Conservation (phyloP, 2,329 filamentous ascomycete genomes). For the Penicillium freii region DNA sequence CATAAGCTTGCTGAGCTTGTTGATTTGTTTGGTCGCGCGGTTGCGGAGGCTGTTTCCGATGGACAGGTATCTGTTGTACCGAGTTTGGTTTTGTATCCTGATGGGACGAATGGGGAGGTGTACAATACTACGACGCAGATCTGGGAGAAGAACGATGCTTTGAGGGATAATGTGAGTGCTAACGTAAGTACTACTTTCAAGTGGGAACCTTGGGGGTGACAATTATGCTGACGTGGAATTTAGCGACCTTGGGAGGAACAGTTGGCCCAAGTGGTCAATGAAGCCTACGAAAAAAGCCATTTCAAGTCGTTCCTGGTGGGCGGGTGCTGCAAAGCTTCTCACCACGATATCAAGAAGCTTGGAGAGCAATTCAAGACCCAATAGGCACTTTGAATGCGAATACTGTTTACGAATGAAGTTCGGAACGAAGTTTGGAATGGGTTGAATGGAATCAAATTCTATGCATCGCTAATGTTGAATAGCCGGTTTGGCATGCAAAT, state of each 20-base stretch:
- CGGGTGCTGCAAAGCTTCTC: conserved; percentile 48
- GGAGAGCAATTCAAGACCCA: conserved; percentile 18
- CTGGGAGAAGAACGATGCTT: conserved; percentile 49
- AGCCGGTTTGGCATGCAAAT: conserved; percentile 15
- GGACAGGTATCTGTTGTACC: conserved; percentile 35
- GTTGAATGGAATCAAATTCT: not conserved
- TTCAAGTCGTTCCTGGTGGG: conserved; percentile 42
- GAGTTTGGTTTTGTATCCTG: conserved; percentile 63
- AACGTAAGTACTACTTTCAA: not conserved
- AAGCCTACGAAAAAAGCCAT: conserved; percentile 27
- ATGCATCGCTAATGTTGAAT: conserved; percentile 16
- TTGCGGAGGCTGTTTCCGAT: conserved; percentile 5
- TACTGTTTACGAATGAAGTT: not conserved
- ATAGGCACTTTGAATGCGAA: not conserved
- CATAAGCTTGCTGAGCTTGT: conserved; percentile 30
- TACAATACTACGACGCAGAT: conserved; percentile 63
- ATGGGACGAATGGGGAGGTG: conserved; percentile 66
- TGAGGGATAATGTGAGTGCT: conserved; percentile 19
- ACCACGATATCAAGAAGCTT: conserved; percentile 36
- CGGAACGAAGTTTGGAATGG: not conserved
- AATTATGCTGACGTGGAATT: conserved; percentile 13
- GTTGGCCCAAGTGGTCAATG: conserved; percentile 35
- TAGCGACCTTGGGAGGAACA: conserved; percentile 39
- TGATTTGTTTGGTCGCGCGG: conserved; percentile 20
- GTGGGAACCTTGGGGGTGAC: not conserved